These are phyloP conservation scores for Heliocybe sulcata DNA, from an alignment of 1,284 basidiomycete species.

Conservation along the genomic window DNA sequence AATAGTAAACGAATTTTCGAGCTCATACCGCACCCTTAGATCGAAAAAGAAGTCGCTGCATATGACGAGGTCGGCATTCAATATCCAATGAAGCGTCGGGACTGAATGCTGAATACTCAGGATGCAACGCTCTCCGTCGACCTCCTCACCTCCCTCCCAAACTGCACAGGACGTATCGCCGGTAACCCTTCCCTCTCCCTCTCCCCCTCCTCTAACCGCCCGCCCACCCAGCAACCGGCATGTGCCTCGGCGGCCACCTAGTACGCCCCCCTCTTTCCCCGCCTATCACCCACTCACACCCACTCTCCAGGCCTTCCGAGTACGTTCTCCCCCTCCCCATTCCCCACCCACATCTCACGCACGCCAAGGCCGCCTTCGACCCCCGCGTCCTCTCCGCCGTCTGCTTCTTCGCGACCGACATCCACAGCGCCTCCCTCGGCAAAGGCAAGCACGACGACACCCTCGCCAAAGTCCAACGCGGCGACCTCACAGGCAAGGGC, in stretches of 20 bases:
- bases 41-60: constrained; percentile 76
- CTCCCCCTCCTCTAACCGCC: background rate
- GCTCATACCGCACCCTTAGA: constrained; percentile 31
- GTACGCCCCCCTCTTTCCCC: constrained; percentile 29
- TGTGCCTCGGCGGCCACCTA: constrained; percentile 82
- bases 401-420: constrained; percentile 91
- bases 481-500: constrained; percentile 70
- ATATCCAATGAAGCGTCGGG: constrained; percentile 1
- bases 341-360: background rate
- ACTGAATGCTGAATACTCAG: constrained; percentile 28
- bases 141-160: constrained; percentile 61
- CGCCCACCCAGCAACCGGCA: constrained; percentile 57
- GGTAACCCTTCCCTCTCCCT: constrained; percentile 32
- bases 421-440: constrained; percentile 82
- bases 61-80: constrained; percentile 67
- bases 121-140: constrained; percentile 76
- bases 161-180: constrained; percentile 87
- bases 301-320: constrained; percentile 43
- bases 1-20: background rate
- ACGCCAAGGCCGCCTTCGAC: constrained; percentile 74
- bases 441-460: constrained; percentile 79
- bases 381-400: constrained; percentile 76
- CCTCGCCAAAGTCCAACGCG: constrained; percentile 60
- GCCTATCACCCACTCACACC: constrained; percentile 4
- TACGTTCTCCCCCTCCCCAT: constrained; percentile 17